Percentiles rank a stretch among this genome's conserved stretches.
Evolutionary conservation across 2,329 filamentous ascomycete species (phyloP).

Genomic region (Aureobasidium vineae): DNA sequence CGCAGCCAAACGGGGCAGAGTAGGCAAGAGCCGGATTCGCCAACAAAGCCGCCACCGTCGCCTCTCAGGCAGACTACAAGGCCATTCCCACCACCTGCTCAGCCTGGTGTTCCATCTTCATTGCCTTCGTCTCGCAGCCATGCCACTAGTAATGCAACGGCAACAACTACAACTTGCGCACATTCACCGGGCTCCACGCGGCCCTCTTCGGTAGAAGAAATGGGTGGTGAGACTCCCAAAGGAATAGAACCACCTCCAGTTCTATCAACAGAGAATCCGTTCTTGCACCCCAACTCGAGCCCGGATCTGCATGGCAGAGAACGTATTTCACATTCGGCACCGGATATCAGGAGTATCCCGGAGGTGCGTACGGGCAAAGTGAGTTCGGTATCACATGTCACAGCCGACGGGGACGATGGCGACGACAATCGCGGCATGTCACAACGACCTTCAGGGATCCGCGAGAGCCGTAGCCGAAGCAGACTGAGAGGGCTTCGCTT

Average conservation of each 20-base stretch:
- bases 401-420: not conserved
- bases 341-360: slow-evolving; percentile 19
- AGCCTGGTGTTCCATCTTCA: slow-evolving; percentile 29
- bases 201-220: slow-evolving; percentile 37
- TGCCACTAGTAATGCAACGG: slow-evolving; percentile 37
- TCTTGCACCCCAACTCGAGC: slow-evolving; percentile 22
- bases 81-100: not conserved
- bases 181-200: slow-evolving; percentile 37
- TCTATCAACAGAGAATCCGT: slow-evolving; percentile 24
- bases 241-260: slow-evolving; percentile 24
- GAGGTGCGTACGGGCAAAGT: slow-evolving; percentile 17
- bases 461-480: slow-evolving; percentile 39
- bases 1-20: slow-evolving; percentile 27
- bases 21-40: slow-evolving; percentile 16
- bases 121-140: slow-evolving; percentile 37
- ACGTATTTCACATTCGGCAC: slow-evolving; percentile 16
- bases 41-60: slow-evolving; percentile 10
- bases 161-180: slow-evolving; percentile 32
- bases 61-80: slow-evolving; percentile 6
- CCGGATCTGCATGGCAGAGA: slow-evolving; percentile 20
- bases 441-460: slow-evolving; percentile 13
- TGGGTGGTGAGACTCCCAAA: slow-evolving; percentile 34
- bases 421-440: slow-evolving; percentile 18
- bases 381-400: slow-evolving; percentile 7
- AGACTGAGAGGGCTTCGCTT: slow-evolving; percentile 40